Conservation (phyloP, 2,329 filamentous ascomycete genomes). For the Monilinia fructigena region DNA sequence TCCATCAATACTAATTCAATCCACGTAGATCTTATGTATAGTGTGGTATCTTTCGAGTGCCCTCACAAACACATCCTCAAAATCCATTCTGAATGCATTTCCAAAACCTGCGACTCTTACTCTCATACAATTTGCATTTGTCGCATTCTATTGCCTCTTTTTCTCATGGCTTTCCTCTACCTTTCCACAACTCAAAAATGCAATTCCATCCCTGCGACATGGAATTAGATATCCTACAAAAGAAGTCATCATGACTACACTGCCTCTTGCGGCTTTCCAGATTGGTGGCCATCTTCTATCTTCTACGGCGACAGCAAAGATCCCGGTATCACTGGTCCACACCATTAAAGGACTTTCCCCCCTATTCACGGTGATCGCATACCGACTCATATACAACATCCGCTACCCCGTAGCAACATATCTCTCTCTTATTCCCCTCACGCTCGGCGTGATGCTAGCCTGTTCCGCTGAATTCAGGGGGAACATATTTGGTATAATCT, state of each 20-base stretch:
- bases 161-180: conserved; percentile 72
- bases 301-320: conserved; percentile 89
- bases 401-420: conserved; percentile 86
- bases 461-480: conserved; percentile 90
- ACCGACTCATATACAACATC: conserved; percentile 85
- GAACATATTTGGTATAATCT: conserved; percentile 85
- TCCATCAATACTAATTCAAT: conserved; percentile 27
- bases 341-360: conserved; percentile 98
- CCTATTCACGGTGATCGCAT: conserved; percentile 90
- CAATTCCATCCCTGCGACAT: conserved; percentile 76
- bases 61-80: conserved; percentile 95
- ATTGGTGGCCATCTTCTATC: conserved; percentile 91
- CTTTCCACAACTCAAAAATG: conserved; percentile 68
- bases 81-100: conserved; percentile 90
- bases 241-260: conserved; percentile 79
- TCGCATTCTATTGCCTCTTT: conserved; percentile 81
- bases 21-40: conserved; percentile 71
- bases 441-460: conserved; percentile 90
- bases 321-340: conserved; percentile 94
- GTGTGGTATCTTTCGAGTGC: conserved; percentile 96
- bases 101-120: conserved; percentile 90
- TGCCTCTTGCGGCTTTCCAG: conserved; percentile 91
- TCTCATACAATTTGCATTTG: conserved; percentile 88
- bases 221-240: conserved; percentile 77
- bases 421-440: conserved; percentile 84